Percentiles rank a stretch among this genome's conserved stretches.
phyloP scores from a whole-genome alignment of 345 rosid species.

The Ceriops zippeliana region DNA sequence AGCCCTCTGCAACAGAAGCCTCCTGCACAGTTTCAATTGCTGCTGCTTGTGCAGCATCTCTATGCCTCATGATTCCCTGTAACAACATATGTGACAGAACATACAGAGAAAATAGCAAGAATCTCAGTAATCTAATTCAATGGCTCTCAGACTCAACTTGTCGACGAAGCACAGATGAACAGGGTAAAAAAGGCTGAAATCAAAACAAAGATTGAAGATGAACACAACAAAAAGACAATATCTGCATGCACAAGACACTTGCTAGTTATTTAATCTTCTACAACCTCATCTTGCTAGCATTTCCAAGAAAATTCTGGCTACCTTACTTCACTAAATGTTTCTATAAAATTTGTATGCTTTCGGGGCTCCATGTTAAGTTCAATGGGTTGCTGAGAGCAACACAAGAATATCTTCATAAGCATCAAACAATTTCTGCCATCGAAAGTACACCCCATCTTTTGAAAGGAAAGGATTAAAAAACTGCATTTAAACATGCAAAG shows the following conservation, averaged over 20 bases:
- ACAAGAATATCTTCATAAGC: neutral
- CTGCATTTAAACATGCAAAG: neutral
- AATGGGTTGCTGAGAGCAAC: neutral
- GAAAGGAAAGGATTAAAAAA: neutral
- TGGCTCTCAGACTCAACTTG: neutral
- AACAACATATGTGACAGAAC: conserved; percentile 7
- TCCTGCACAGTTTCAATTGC: conserved; percentile 90
- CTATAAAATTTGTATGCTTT: neutral
- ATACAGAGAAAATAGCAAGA: conserved; percentile 9
- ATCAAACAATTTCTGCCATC: neutral
- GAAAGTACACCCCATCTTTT: neutral
- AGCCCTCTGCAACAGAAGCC: conserved; percentile 87
- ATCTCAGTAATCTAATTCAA: neutral
- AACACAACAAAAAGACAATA: neutral
- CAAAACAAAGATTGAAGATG: no score
- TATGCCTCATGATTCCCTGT: conserved; percentile 80
- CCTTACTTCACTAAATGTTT: neutral
- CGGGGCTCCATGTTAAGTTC: neutral
- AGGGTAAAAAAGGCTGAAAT: no score
- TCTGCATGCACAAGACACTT: no score
- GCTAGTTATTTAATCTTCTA: neutral
- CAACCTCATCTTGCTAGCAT: neutral
- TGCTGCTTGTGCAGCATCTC: conserved; percentile 86
- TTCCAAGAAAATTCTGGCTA: neutral
- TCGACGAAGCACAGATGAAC: neutral